A percentile compares a stretch with the other conserved stretches of the same genome.
Conservation (phyloP, 2,329 filamentous ascomycete species). For the Trichoderma semiorbis region DNA sequence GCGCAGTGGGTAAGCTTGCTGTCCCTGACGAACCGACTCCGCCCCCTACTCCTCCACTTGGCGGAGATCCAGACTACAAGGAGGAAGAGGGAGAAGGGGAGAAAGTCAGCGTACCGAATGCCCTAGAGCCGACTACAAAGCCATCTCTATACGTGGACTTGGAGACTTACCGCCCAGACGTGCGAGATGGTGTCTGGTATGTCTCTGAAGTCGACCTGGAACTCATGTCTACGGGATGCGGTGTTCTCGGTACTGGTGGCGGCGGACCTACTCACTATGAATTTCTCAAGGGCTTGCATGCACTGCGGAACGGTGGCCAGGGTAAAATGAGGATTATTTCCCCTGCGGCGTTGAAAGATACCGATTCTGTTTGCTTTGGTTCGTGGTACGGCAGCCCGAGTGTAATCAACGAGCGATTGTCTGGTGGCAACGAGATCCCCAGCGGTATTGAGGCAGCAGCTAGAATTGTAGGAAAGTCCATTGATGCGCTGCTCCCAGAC, state of each 20-base stretch:
- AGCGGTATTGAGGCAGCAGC: constrained; percentile 36
- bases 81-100: constrained; percentile 24
- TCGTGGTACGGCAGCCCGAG: constrained; percentile 45
- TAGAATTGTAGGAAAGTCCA: constrained; percentile 31
- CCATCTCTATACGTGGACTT: constrained; percentile 32
- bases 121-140: constrained; percentile 30
- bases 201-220: constrained; percentile 37
- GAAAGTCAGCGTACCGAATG: constrained; percentile 30
- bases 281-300: constrained; percentile 42
- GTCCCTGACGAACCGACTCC: constrained; percentile 29
- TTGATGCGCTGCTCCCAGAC: constrained; percentile 35
- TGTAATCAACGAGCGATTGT: constrained; percentile 38
- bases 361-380: constrained; percentile 40
- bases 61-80: background rate
- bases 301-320: constrained; percentile 32
- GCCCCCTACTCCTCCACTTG: constrained; percentile 22
- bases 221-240: constrained; percentile 35
- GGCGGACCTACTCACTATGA: constrained; percentile 40
- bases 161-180: constrained; percentile 30
- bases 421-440: constrained; percentile 36
- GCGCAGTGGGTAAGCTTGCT: constrained; percentile 33
- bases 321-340: constrained; percentile 41
- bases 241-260: constrained; percentile 37
- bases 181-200: constrained; percentile 33
- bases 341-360: constrained; percentile 35